Base-by-base conservation (phyloP, 2,329 filamentous ascomycete species). In the Diplocarpon mali region DNA sequence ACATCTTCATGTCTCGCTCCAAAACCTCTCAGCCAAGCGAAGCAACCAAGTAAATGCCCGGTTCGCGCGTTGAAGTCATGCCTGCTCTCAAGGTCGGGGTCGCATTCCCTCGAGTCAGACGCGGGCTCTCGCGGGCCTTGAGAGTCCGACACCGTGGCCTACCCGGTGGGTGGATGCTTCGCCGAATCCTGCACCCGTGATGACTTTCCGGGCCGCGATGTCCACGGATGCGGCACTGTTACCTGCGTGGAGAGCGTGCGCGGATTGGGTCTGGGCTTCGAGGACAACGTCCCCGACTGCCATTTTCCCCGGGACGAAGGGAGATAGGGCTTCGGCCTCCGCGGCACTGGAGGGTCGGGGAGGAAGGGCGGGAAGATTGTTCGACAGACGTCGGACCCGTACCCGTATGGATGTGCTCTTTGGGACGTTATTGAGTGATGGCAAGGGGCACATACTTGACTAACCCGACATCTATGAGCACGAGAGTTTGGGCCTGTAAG, bases 121-220 rank as follows among this genome's bases (percentile, higher is more conserved):
- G 81, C 0, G 76, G 77, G 27, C 73, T 76, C 56, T 81, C 77
- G 50, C 80, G 77, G 1, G 76, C 76, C 61, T 81, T 80, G 56
- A 82, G 56, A 82, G 79, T 0, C 77, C 78, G 38, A 82, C 79
- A 1, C 77, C 73, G 53, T 82, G 78, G 1, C 77, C 77, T 1
- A 81, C 64, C 1, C 77, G 69, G 52, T 81, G 77, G 1, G 76
- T 80, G 50, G 81, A 81, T 0, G 66, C 67, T 15, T 69, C 62
- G 0, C 72, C 75, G 47, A 80, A 80, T 0, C 76, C 76, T 0
- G 74, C 76, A 10, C 69, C 59, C 11, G 71, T 67, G 40, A 81
- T 80, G 15, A 80, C 65, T 0, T 62, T 61, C 1, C 76, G 67
- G 5, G 77, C 77, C 1, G 77, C 76, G 34, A 80, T 69, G 48